Conservation (phyloP, 352 stramenopile genomes). For the Phytophthora agathidicida region DNA sequence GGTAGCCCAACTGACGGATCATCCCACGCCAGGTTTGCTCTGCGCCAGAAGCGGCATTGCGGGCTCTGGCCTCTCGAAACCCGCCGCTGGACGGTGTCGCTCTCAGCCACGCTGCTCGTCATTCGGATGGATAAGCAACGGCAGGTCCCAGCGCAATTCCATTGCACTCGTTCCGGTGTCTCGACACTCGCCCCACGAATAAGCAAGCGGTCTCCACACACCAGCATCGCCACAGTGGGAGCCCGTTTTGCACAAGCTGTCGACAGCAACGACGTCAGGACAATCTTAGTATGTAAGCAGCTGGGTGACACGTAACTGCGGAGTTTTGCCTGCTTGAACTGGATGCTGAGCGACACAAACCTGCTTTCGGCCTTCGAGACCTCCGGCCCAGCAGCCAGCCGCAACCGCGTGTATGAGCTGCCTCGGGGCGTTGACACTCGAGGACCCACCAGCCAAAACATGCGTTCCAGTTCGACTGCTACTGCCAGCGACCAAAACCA, state of each 20-base stretch:
- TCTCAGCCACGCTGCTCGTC: conserved; percentile 1
- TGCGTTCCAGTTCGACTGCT: too few relatives aligned
- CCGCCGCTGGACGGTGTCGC: background rate
- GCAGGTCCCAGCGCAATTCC: background rate
- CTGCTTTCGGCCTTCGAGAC: too few relatives aligned
- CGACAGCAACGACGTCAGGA: background rate
- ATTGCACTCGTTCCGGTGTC: conserved; percentile 6
- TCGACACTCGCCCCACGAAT: conserved; percentile 10
- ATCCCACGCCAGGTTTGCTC: conserved; percentile 6
- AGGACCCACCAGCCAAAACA: background rate
- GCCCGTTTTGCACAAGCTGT: background rate
- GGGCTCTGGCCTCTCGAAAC: too few relatives aligned
- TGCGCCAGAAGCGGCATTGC: conserved; percentile 1
- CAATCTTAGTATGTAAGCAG: too few relatives aligned
- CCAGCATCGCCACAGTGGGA: conserved; percentile 5
- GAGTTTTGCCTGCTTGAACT: conserved; percentile 23
- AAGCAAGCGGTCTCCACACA: background rate
- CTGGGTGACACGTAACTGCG: conserved; percentile 16
- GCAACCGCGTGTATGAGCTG: conserved; percentile 1
- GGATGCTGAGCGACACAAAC: conserved; percentile 1
- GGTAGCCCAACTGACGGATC: conserved; percentile 4
- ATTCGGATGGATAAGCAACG: background rate
- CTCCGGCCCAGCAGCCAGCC: conserved; percentile 18
- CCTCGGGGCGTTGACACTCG: too few relatives aligned
- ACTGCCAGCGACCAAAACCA: too few relatives aligned